Evolutionary conservation across 257 asterid species (phyloP).

Genomic region (Solanum tarapatanum): DNA sequence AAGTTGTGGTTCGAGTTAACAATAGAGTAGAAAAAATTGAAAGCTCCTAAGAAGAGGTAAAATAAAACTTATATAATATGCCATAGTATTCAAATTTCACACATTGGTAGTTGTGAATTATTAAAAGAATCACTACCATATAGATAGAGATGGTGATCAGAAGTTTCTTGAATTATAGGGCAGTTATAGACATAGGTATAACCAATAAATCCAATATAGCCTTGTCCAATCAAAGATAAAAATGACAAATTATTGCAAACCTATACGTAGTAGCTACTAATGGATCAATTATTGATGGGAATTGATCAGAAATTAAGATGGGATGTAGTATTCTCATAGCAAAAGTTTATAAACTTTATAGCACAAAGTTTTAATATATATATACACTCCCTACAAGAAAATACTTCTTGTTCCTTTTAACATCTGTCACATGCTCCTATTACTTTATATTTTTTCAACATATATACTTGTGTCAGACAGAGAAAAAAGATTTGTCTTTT

Average conservation of each 20-base stretch:
- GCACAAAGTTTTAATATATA: neutral
- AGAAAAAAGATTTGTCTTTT: neutral
- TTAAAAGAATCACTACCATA: neutral
- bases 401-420: neutral
- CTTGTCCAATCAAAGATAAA: neutral
- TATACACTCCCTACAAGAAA: neutral
- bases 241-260: neutral
- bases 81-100: neutral
- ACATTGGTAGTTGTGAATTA: neutral
- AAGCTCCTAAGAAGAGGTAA: neutral
- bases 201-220: neutral
- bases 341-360: neutral
- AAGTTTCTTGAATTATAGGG: neutral
- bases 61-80: neutral
- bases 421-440: neutral
- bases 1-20: neutral
- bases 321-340: neutral
- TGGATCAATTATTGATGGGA: neutral
- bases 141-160: neutral
- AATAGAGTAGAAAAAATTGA: neutral
- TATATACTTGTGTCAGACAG: neutral
- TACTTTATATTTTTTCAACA: neutral
- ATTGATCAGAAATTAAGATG: neutral
- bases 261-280: neutral
- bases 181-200: neutral